A percentile compares a stretch with the other conserved stretches of the same genome.
Conservation (phyloP, 208 protist genomes). For the Leishmania major region DNA sequence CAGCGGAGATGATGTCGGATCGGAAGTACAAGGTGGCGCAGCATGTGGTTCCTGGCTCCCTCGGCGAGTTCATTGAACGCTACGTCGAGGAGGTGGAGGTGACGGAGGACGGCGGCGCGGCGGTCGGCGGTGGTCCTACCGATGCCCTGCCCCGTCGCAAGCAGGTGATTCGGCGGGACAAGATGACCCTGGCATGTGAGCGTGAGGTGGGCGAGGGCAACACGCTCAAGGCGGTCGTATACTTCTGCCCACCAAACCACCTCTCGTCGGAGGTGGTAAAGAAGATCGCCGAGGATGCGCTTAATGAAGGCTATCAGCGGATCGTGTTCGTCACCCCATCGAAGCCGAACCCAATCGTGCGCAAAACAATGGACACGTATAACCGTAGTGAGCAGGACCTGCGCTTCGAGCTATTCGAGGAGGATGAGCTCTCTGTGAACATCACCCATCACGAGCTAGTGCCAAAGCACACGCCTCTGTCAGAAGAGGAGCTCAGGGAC, state of each 20-base stretch:
- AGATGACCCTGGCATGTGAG: conserved; percentile 85
- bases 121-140: not conserved
- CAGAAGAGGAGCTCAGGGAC: conserved; percentile 80
- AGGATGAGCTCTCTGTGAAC: conserved; percentile 97
- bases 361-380: conserved; percentile 68
- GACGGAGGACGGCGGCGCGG: conserved; percentile 3
- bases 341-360: conserved; percentile 71
- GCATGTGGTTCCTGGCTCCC: conserved; percentile 46
- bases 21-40: conserved; percentile 72
- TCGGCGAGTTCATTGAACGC: conserved; percentile 66
- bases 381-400: conserved; percentile 66
- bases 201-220: conserved; percentile 42
- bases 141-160: conserved; percentile 14
- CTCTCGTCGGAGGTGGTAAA: conserved; percentile 74
- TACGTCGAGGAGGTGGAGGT: conserved; percentile 52
- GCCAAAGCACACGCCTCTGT: conserved; percentile 94
- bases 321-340: conserved; percentile 69
- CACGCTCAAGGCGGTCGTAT: conserved; percentile 65
- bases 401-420: conserved; percentile 94
- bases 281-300: conserved; percentile 48
- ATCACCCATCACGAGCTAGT: conserved; percentile 98
- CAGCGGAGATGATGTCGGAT: conserved; percentile 87
- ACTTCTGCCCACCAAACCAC: conserved; percentile 61
- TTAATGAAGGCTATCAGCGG: conserved; percentile 52
- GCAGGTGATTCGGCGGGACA: conserved; percentile 64